Percentiles rank a stretch among this genome's conserved stretches.
Evolutionary conservation across 441 rosid species (phyloP).

Genomic region (Manihot esculenta): DNA sequence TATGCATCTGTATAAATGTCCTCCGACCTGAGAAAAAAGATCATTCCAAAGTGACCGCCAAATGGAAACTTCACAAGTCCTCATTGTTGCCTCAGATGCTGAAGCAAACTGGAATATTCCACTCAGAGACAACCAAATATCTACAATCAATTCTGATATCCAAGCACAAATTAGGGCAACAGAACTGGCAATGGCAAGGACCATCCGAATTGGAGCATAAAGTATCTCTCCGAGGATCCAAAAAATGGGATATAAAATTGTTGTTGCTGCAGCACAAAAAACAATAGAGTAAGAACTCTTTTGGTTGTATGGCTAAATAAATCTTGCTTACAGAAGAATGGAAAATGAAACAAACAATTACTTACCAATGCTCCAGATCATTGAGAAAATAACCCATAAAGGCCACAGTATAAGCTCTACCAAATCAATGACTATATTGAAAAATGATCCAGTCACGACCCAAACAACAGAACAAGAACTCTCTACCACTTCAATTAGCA

Average conservation of each 20-base stretch:
- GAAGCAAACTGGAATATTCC: slow-evolving; percentile 56
- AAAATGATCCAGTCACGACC: slow-evolving; percentile 49
- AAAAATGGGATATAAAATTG: slow-evolving; percentile 55
- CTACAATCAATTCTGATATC: slow-evolving; percentile 43
- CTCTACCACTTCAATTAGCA: slow-evolving; percentile 41
- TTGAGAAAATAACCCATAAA: slow-evolving; percentile 46
- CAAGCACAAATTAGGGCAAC: slow-evolving; percentile 42
- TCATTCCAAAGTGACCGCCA: slow-evolving; percentile 97
- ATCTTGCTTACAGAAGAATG: background rate
- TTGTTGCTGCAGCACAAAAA: slow-evolving; percentile 47
- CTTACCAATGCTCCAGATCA: slow-evolving; percentile 60
- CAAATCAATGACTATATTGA: slow-evolving; percentile 45
- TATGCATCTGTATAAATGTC: slow-evolving; percentile 8
- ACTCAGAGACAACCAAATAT: slow-evolving; percentile 52
- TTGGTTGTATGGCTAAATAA: background rate
- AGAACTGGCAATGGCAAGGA: slow-evolving; percentile 48
- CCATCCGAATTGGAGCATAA: slow-evolving; percentile 64
- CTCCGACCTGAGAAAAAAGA: slow-evolving; percentile 85
- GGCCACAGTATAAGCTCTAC: slow-evolving; percentile 58
- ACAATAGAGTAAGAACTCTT: slow-evolving; percentile 5
- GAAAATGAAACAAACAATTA: too few species aligned
- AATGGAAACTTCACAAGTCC: slow-evolving; percentile 63
- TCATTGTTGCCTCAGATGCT: slow-evolving; percentile 57
- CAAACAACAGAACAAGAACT: slow-evolving; percentile 50
- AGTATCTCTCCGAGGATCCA: slow-evolving; percentile 69